Percentiles rank a stretch among this genome's conserved stretches.
Evolutionary conservation across 345 rosid species (phyloP).

Genomic region (Hibiscus syriacus): DNA sequence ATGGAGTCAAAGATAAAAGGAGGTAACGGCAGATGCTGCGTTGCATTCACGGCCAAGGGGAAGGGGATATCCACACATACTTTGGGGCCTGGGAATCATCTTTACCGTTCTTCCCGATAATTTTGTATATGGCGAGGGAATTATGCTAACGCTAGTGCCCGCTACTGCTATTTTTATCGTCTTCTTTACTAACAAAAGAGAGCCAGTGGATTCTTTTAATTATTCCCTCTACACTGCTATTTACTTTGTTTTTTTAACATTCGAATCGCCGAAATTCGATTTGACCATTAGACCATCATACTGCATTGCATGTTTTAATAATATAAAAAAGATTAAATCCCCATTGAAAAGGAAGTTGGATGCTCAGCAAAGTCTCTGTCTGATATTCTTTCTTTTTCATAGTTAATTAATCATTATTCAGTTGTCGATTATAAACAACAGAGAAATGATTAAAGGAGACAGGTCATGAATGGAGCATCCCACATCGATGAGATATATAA

Average conservation of each 20-base stretch:
- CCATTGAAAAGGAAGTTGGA: slow-evolving; percentile 20
- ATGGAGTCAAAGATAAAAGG: neutral
- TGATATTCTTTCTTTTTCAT: neutral
- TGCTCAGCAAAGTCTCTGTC: neutral
- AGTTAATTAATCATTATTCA: neutral
- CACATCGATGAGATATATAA: neutral
- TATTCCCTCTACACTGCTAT: slow-evolving; percentile 14
- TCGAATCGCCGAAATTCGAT: slow-evolving; percentile 44
- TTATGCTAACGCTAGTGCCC: neutral
- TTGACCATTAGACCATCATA: slow-evolving; percentile 23
- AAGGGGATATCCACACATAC: slow-evolving; percentile 16
- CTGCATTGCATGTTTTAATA: slow-evolving; percentile 9
- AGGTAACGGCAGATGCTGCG: slow-evolving; percentile 20
- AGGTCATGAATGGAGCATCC: slow-evolving; percentile 25
- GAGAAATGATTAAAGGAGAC: slow-evolving; percentile 34
- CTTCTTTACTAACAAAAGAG: too few relatives aligned
- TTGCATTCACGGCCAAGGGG: slow-evolving; percentile 33
- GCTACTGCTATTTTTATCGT: neutral
- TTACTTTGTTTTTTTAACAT: slow-evolving; percentile 24
- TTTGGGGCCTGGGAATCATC: slow-evolving; percentile 5
- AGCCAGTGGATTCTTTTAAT: slow-evolving; percentile 14
- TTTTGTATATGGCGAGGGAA: neutral
- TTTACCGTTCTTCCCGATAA: neutral
- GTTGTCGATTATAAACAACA: slow-evolving; percentile 16
- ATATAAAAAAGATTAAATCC: neutral